phyloP scores from a whole-genome alignment of 2,329 filamentous ascomycete genomes.

The Beauveria scarabaeidicola region DNA sequence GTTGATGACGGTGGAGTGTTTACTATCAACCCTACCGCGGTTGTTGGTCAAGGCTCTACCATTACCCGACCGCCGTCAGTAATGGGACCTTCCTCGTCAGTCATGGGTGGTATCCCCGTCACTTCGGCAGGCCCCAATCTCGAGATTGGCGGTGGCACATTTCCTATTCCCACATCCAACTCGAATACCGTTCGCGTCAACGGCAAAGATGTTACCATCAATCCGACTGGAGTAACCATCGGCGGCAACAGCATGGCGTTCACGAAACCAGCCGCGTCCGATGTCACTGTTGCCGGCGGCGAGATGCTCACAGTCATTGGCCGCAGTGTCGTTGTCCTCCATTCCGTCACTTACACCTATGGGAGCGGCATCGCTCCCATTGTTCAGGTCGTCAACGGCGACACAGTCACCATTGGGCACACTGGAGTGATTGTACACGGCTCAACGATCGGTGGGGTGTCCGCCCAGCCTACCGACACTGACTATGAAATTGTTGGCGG shows the following conservation, averaged over 20 bases:
- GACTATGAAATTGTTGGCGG: conserved; percentile 42
- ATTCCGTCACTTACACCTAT: conserved; percentile 38
- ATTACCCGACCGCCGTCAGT: conserved; percentile 32
- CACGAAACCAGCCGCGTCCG: conserved; percentile 24
- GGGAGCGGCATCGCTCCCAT: conserved; percentile 25
- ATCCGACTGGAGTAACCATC: conserved; percentile 27
- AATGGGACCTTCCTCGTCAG: conserved; percentile 24
- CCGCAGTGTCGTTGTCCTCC: conserved; percentile 30
- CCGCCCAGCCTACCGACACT: conserved; percentile 27
- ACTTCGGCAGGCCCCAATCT: conserved; percentile 32
- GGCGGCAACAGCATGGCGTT: conserved; percentile 30
- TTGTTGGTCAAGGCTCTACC: conserved; percentile 37
- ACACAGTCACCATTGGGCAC: conserved; percentile 43
- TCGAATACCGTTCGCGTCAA: conserved; percentile 27
- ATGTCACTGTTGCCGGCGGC: conserved; percentile 40
- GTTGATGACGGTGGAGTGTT: conserved; percentile 35
- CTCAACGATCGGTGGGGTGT: conserved; percentile 34
- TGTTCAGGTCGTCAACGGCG: conserved; percentile 37
- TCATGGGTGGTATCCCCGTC: conserved; percentile 32
- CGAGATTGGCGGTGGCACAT: conserved; percentile 33
- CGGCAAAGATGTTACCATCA: conserved; percentile 26
- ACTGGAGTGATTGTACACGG: conserved; percentile 32
- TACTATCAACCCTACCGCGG: conserved; percentile 37
- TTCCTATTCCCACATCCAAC: conserved; percentile 29
- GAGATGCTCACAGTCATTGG: conserved; percentile 38